phyloP scores from a whole-genome alignment of 73 alveolate genomes.

The Tetrahymena borealis region DNA sequence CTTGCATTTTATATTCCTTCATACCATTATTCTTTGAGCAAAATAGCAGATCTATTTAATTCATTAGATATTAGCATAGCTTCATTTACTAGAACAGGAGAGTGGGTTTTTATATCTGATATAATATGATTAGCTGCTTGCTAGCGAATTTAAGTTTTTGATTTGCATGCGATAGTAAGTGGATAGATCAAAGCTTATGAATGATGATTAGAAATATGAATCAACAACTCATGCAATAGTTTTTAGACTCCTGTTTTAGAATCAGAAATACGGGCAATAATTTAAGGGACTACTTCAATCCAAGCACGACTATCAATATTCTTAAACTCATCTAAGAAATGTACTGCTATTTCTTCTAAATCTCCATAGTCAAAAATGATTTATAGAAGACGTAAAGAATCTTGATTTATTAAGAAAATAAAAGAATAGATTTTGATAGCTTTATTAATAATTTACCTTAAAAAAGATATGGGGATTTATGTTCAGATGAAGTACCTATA shows the following conservation, averaged over 20 bases:
- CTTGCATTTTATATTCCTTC: conserved; percentile 95
- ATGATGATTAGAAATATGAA: conserved; percentile 70
- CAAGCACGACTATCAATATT: conserved; percentile 78
- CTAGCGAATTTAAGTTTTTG: conserved; percentile 78
- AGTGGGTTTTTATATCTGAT: conserved; percentile 68
- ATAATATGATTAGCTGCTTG: conserved; percentile 75
- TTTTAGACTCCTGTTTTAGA: conserved; percentile 65
- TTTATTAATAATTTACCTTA: conserved; percentile 50
- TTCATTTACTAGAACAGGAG: conserved; percentile 78
- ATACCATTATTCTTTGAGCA: conserved; percentile 88
- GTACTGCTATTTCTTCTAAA: conserved; percentile 60
- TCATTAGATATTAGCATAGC: conserved; percentile 84
- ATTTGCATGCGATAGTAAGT: conserved; percentile 82
- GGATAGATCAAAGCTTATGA: conserved; percentile 93
- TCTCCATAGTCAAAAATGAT: conserved; percentile 90
- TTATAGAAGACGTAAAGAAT: conserved; percentile 71
- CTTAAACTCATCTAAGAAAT: conserved; percentile 74
- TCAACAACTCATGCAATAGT: conserved; percentile 70
- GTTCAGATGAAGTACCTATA: conserved; percentile 69
- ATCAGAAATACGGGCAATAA: conserved; percentile 89
- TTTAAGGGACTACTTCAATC: conserved; percentile 96
- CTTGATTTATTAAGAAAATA: background rate
- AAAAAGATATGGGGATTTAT: conserved; percentile 54
- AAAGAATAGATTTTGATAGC: background rate
- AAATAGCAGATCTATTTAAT: conserved; percentile 86